These are phyloP conservation scores for Jackrogersella multiformis DNA, from an alignment of 495 filamentous ascomycete species.

Conservation along the genomic window DNA sequence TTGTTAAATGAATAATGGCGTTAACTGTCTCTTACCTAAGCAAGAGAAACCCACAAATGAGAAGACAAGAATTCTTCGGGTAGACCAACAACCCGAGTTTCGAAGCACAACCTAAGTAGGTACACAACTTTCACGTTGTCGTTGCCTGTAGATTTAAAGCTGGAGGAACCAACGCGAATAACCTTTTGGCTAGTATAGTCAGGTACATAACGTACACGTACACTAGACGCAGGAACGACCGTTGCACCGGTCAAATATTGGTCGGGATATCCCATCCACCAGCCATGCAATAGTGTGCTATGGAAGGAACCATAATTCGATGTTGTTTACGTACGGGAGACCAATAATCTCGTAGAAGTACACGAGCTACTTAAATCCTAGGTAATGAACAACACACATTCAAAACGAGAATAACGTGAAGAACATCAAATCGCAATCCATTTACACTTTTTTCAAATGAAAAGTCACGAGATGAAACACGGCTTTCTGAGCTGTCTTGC, in stretches of 20 bases:
- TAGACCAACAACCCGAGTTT: slow-evolving; percentile 17
- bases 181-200: slow-evolving; percentile 7
- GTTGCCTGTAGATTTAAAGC: neutral
- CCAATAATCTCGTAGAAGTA: too few species aligned
- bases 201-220: slow-evolving; percentile 12
- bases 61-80: too few species aligned
- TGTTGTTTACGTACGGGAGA: too few species aligned
- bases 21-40: too few species aligned
- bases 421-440: neutral
- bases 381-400: neutral
- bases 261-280: slow-evolving; percentile 7
- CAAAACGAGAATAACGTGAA: neutral
- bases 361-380: too few species aligned
- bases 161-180: neutral
- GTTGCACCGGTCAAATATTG: neutral
- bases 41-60: too few species aligned
- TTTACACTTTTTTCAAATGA: slow-evolving; percentile 2
- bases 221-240: slow-evolving; percentile 23
- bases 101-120: neutral
- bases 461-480: slow-evolving; percentile 19
- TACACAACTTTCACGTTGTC: too few species aligned
- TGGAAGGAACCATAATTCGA: slow-evolving; percentile 8
- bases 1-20: too few species aligned
- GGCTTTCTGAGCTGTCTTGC: slow-evolving; percentile 9
- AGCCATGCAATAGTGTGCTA: neutral